Evolutionary conservation across 176 grass and related monocot genomes (phyloP), one percentile per base, ranked within the genome.

Genomic region (Urochloa ruziziensis): DNA sequence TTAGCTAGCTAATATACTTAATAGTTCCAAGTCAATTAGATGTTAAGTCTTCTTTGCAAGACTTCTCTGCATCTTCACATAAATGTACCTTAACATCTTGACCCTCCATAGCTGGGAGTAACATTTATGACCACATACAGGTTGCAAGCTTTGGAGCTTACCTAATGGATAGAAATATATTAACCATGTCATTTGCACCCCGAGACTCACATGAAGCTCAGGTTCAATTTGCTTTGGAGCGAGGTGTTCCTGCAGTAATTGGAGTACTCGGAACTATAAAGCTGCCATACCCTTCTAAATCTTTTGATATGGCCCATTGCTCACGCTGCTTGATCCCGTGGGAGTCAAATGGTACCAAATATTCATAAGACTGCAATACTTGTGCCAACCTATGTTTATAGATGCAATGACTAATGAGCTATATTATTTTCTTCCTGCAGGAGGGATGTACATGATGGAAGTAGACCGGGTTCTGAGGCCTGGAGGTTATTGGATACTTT

Each of bases 111-210:
- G 67, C 49, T 70, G 49, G 42, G 67, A 63, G 34, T 86, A 77
- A 89, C 43, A 83, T 58, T 80, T 78, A 15, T 54, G 13, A 67
- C 1, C 43, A 67, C 10, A 5, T 80, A 66, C 49, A 96, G 94
- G 88, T 96, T 64, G 94, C 86, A 81, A 93, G 80, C 89, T 96
- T 85, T 42, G 94, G 94, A 80, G 94, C 94, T 67, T 93, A 91
- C 62, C 91, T 93, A 34, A 86, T 96, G 79, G 87, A 91, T 60
- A 96, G 83, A 79, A 91, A 93, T 89, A 32, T 96, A 85, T 85
- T 96, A 88, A 85, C 91, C 52, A 93, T 96, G 94, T 96, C 94
- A 86, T 91, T 96, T 87, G 94, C 94, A 84, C 94, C 94, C 67
- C 79, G 83, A 66, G 88, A 91, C 49, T 89, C 86, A 46, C 88